phyloP scores from a whole-genome alignment of 2,329 filamentous ascomycete species.

The Alternaria rosae region DNA sequence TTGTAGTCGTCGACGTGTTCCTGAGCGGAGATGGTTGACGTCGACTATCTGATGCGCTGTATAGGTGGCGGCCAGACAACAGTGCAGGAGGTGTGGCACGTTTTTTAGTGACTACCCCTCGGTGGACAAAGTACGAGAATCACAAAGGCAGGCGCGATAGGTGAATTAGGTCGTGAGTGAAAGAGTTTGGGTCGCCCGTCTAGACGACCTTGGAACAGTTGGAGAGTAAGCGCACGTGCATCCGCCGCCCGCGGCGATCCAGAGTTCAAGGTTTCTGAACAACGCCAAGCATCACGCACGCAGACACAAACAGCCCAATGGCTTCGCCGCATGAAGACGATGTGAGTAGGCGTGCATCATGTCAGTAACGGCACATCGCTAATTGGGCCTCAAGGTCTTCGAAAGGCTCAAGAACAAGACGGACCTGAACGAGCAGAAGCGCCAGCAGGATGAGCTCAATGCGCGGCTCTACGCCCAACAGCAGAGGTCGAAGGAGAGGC shows the following conservation, averaged over 20 bases:
- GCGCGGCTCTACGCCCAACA: constrained; percentile 65
- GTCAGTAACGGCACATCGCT: constrained; percentile 3
- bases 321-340: constrained; percentile 56
- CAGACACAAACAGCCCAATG: constrained; percentile 48
- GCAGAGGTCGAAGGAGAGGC: constrained; percentile 68
- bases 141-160: background rate
- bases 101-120: background rate
- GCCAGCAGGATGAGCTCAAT: constrained; percentile 67
- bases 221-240: constrained; percentile 24
- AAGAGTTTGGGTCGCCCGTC: background rate
- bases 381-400: constrained; percentile 60
- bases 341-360: constrained; percentile 41
- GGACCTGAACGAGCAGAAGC: constrained; percentile 66
- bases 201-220: constrained; percentile 1
- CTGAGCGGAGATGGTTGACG: constrained; percentile 1
- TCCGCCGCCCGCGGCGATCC: constrained; percentile 13
- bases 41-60: constrained; percentile 4
- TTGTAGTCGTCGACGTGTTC: constrained; percentile 6
- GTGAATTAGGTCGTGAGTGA: background rate
- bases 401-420: constrained; percentile 65
- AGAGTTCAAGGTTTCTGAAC: constrained; percentile 24
- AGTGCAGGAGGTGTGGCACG: background rate
- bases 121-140: background rate
- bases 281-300: constrained; percentile 37
- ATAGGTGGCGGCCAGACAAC: constrained; percentile 9